Conservation (phyloP, 2,329 filamentous ascomycete genomes). For the Colletotrichum shisoi region DNA sequence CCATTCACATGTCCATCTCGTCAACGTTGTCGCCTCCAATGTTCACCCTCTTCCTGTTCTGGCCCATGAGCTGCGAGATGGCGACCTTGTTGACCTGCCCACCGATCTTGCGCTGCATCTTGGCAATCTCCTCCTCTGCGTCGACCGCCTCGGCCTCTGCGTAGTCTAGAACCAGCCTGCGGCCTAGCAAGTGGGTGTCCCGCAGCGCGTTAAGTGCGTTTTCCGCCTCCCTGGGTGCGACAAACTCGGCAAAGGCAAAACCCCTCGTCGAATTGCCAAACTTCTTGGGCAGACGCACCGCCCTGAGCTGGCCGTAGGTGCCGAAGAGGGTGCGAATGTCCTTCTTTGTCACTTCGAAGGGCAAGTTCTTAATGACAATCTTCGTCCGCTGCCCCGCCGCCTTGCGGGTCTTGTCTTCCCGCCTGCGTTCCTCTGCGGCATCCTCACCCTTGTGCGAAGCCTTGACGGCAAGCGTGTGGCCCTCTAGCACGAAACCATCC, state of each 20-base stretch:
- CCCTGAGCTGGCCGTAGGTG: conserved; percentile 89
- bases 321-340: conserved; percentile 86
- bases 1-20: conserved; percentile 47
- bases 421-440: conserved; percentile 84
- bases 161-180: conserved; percentile 89
- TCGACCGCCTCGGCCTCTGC: conserved; percentile 88
- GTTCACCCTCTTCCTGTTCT: conserved; percentile 86
- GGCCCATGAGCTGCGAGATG: conserved; percentile 84
- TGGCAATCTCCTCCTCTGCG: conserved; percentile 93
- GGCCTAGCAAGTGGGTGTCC: conserved; percentile 91
- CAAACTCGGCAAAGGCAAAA: conserved; percentile 97
- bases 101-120: conserved; percentile 95
- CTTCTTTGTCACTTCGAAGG: conserved; percentile 93
- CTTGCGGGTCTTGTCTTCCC: conserved; percentile 85
- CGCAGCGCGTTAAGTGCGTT: conserved; percentile 90
- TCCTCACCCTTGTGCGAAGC: conserved; percentile 87
- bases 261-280: conserved; percentile 88
- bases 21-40: conserved; percentile 73
- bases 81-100: conserved; percentile 90
- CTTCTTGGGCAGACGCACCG: conserved; percentile 93
- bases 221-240: conserved; percentile 85
- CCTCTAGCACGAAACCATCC: conserved; percentile 87
- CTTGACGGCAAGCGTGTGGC: conserved; percentile 84
- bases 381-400: conserved; percentile 80
- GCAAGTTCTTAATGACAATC: conserved; percentile 97